Base-by-base conservation (phyloP, 208 protist species). In the Naegleria lovaniensis region DNA sequence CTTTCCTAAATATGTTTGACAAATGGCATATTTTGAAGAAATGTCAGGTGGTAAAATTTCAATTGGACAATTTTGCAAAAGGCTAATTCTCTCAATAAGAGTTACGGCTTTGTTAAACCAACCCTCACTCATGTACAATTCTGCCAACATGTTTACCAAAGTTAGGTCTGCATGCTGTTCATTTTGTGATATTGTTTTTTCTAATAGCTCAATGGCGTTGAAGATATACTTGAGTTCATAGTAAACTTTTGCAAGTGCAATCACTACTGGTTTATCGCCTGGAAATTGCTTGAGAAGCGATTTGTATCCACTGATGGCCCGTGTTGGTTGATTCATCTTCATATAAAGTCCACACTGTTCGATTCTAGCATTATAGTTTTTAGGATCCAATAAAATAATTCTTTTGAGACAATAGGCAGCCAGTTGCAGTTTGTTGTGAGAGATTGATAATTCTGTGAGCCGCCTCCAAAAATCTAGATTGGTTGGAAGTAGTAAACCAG, bases 401-500 rank as follows among this genome's bases (percentile, higher is more conserved):
- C 88, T 90, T 76, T 38, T 89, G 33, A 90, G 88, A 40, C 92
- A 93, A 58, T 92, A 93, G 38, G 92, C 90, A 13, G 92, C 90
- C 79, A 92, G 92, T 76, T 93, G 29, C 22, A 58, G 11, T 55
- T 91, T 92, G 19, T 83, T 83, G 76, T 9, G 41, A 55, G 92
- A 51, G 5, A 90, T 41, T 22, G 91, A 91, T 83, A 93, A 91
- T 76, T 87, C 39, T 48, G 48, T 79, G n/a, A 92, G 48, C 15
- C 91, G 41, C 33, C 58, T 40, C 92, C 92, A 93, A n/a, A 92
- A 43, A 11, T 52, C 36, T 67, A 79, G 43, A 85, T 93, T 91
- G 41, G 76, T 89, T 41, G 91, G 89, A 0, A 91, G 52, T 22
- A 93, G 75, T 83, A 91, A 89, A 75, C 91, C 92, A 43, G 91